Base-by-base conservation (phyloP, 768 basidiomycete genomes). In the Glaciozyma martinii region DNA sequence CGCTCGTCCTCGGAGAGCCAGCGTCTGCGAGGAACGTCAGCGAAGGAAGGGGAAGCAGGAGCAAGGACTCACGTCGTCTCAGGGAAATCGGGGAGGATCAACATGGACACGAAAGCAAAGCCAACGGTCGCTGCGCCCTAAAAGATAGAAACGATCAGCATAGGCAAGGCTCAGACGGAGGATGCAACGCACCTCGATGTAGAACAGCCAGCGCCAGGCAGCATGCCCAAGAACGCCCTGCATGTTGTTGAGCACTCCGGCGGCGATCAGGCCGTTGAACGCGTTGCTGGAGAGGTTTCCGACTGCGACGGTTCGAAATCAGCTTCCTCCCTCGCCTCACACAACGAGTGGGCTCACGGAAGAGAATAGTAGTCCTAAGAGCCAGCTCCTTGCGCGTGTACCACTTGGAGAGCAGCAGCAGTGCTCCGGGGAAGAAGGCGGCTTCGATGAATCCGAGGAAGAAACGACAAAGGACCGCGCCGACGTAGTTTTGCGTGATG, bases 251-350 rank as follows among this genome's bases (percentile, higher is more conserved):
- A 90, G 81, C 59, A 90, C 86, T 46, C 82, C 85, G 37, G 87
- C 86, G 16, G 88, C 87, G 58, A 90, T 82, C 18, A 90, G 78
- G 3, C 87, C 81, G 6, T 88, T 88, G 74, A 90, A 89, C 0
- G 88, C 89, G 78, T 90, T 91, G 61, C 83, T 84, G 59, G 89
- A 84, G 33, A 90, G 78, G 71, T 40, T 40, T 40, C 37, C 37
- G 37, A 40, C 37, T 40, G 37, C 37, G 37, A 40, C 10, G 12
- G 15, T 5, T 3, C 15, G 10, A 13, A 40, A 40, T 40, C 37
- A 40, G 37, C 37, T 40, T 13, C 10, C 12, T 40, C 37, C 37
- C 15, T n/a, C n/a, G n/a, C 37, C 12, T 40, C 12, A 13, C 12
- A 13, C 37, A 6, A 13, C n/a, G 10, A 33, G 5, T 33, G 33